Evolutionary conservation across 1,139 yeast genomes (phyloP).

Genomic region (Yamadazyma jaroonii): DNA sequence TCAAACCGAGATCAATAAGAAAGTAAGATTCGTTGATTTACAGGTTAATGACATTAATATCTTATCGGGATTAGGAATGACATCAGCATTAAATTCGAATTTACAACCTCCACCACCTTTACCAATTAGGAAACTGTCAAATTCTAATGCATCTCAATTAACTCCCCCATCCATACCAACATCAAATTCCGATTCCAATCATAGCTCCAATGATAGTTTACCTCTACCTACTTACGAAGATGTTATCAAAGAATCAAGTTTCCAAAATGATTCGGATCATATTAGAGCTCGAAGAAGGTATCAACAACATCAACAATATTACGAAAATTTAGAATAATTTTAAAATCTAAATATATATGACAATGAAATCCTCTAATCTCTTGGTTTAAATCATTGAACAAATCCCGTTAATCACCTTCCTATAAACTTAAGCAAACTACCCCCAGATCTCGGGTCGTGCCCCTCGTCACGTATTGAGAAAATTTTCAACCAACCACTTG

Average conservation of each 20-base stretch:
- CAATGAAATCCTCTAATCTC: no score
- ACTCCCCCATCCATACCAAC: not conserved
- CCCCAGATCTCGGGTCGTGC: not conserved
- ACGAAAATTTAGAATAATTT: conserved; percentile 20
- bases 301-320: conserved; percentile 37
- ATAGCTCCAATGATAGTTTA: conserved; percentile 8
- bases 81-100: conserved; percentile 18
- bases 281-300: conserved; percentile 33
- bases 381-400: no score
- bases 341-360: not conserved
- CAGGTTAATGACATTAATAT: conserved; percentile 36
- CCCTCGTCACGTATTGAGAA: conserved; percentile 1
- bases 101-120: not conserved
- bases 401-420: no score
- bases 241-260: conserved; percentile 25
- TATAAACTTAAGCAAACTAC: no score
- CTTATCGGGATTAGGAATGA: conserved; percentile 40
- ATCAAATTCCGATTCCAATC: not conserved
- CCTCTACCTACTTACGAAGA: conserved; percentile 38
- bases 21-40: conserved; percentile 31
- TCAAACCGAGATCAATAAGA: conserved; percentile 16
- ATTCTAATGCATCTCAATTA: not conserved
- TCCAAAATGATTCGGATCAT: conserved; percentile 27
- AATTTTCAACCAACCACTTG: conserved; percentile 7
- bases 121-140: not conserved